Conservation (phyloP, 352 stramenopile genomes). For the Phytophthora quininea region DNA sequence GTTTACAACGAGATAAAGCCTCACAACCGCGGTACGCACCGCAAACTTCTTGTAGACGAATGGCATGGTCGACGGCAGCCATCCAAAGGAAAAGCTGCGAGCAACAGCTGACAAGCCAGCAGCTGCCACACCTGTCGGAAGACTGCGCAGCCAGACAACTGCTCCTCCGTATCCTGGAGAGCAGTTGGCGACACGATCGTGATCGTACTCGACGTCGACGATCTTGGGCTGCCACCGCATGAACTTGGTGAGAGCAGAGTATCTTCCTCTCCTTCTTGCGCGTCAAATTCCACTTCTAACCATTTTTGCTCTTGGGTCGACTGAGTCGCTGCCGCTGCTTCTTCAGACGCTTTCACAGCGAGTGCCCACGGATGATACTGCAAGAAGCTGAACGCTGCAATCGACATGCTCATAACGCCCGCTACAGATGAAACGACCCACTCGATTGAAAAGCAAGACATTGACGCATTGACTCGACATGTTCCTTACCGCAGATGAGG, state of each 20-base stretch:
- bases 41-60: conserved; percentile 78
- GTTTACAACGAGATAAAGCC: background rate
- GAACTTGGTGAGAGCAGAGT: conserved; percentile 27
- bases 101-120: conserved; percentile 55
- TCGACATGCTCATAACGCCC: conserved; percentile 56
- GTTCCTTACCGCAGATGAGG: conserved; percentile 50
- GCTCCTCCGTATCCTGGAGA: conserved; percentile 5
- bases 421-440: conserved; percentile 24
- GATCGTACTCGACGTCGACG: conserved; percentile 11
- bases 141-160: conserved; percentile 23
- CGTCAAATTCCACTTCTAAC: conserved; percentile 5
- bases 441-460: no score
- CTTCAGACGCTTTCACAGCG: conserved; percentile 14
- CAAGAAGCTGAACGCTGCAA: conserved; percentile 62
- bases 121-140: conserved; percentile 56
- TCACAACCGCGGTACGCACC: conserved; percentile 35
- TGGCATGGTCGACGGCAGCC: conserved; percentile 72
- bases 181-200: conserved; percentile 10
- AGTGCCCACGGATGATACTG: conserved; percentile 47
- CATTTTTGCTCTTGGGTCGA: conserved; percentile 9
- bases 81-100: conserved; percentile 67
- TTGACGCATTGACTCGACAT: no score
- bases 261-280: conserved; percentile 31
- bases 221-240: conserved; percentile 17
- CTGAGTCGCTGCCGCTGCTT: background rate